Conservation (phyloP, 2,329 filamentous ascomycete genomes). For the Exophiala spinifera region DNA sequence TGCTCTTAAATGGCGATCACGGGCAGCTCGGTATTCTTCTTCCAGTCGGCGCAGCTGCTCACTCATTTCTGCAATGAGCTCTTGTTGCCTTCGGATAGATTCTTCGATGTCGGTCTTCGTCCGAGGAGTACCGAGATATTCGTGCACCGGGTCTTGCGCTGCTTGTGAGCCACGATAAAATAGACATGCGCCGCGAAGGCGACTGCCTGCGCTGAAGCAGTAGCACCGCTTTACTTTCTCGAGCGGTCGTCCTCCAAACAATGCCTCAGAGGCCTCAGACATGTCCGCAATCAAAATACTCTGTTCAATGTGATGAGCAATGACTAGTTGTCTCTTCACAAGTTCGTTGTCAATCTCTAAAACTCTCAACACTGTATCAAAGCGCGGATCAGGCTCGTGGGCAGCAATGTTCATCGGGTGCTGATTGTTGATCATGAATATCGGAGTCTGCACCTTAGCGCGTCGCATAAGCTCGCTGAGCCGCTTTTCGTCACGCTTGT, state of each 20-base stretch:
- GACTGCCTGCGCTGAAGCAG: conserved; percentile 62
- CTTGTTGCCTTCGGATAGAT: conserved; percentile 57
- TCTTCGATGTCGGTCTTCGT: conserved; percentile 75
- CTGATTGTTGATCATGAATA: conserved; percentile 61
- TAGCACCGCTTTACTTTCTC: conserved; percentile 69
- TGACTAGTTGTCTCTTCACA: conserved; percentile 78
- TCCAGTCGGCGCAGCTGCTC: conserved; percentile 54
- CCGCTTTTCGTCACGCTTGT: conserved; percentile 68
- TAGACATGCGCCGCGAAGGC: conserved; percentile 60
- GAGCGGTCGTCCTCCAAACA: conserved; percentile 50
- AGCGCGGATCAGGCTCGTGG: conserved; percentile 70
- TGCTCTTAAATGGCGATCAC: conserved; percentile 50
- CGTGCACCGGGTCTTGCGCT: conserved; percentile 52
- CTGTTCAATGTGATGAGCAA: conserved; percentile 79
- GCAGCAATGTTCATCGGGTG: conserved; percentile 54
- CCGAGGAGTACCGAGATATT: conserved; percentile 57
- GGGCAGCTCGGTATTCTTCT: conserved; percentile 46
- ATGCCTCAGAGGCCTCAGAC: conserved; percentile 63
- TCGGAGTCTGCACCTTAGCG: conserved; percentile 52
- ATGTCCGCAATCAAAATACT: conserved; percentile 71
- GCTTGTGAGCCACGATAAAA: conserved; percentile 49
- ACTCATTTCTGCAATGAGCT: conserved; percentile 52
- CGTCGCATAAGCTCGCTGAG: conserved; percentile 63
- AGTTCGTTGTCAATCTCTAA: conserved; percentile 76
- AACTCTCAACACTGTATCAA: conserved; percentile 75